Percentiles rank a stretch among this genome's conserved stretches.
Conservation (phyloP, 1,284 basidiomycete genomes). For the Phlebopus sp. region DNA sequence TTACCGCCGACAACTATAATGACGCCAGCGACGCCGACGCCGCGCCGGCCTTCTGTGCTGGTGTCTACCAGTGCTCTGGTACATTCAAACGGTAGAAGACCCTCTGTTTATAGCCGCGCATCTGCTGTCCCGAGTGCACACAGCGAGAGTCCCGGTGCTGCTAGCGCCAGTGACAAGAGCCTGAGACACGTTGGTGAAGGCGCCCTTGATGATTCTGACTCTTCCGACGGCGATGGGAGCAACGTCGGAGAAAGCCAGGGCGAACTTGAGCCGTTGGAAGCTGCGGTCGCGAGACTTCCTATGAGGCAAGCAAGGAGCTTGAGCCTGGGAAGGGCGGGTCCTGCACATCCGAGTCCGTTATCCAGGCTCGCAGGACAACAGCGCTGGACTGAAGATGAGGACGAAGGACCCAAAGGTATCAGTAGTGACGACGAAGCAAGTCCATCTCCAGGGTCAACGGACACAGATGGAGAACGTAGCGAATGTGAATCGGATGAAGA, state of each 20-base stretch:
- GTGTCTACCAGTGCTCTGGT: conserved; percentile 16
- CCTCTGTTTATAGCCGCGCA: conserved; percentile 34
- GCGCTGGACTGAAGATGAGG: conserved; percentile 46
- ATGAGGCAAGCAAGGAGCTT: conserved; percentile 32
- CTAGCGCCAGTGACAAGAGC: conserved; percentile 40
- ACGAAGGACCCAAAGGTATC: conserved; percentile 23
- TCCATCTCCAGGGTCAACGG: conserved; percentile 46
- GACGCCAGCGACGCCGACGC: conserved; percentile 26
- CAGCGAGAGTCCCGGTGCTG: conserved; percentile 28
- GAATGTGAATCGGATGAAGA: conserved; percentile 24
- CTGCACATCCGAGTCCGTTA: conserved; percentile 57
- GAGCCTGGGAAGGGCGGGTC: conserved; percentile 27
- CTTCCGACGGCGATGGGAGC: conserved; percentile 41
- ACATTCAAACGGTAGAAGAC: conserved; percentile 34
- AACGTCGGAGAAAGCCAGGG: conserved; percentile 29
- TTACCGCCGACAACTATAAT: conserved; percentile 37
- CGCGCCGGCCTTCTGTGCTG: conserved; percentile 29
- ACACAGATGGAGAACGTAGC: conserved; percentile 46
- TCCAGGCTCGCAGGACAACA: conserved; percentile 54
- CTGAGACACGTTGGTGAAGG: conserved; percentile 70
- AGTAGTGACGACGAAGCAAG: conserved; percentile 41
- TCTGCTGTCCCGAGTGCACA: conserved; percentile 13
- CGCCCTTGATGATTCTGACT: conserved; percentile 73
- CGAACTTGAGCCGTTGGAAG: conserved; percentile 20
- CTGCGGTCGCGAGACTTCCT: neutral